phyloP scores from a whole-genome alignment of 75 land plant genomes.

The Pinus taeda region DNA sequence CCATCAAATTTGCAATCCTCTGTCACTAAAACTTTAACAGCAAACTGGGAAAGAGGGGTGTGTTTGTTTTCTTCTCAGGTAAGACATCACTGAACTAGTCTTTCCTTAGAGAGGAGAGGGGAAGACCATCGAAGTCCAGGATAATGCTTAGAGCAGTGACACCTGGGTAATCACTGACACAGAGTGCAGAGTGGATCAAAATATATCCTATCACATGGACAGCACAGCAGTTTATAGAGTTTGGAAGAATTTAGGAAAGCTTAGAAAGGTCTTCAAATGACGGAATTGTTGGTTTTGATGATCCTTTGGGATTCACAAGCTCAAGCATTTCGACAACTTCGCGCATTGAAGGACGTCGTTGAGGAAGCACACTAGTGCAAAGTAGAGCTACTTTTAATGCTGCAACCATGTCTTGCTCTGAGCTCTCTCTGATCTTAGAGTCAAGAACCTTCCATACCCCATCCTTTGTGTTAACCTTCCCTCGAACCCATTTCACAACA shows the following conservation, averaged over 20 bases:
- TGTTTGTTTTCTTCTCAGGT: neutral
- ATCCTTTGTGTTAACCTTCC: slow-evolving; percentile 43
- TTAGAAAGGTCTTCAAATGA: neutral
- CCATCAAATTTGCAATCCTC: neutral
- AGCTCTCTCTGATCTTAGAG: slow-evolving; percentile 26
- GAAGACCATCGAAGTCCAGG: no score
- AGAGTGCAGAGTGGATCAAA: no score
- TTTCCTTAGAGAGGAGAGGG: no score
- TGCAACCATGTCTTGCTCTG: slow-evolving; percentile 42
- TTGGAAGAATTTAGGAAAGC: neutral
- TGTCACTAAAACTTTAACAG: slow-evolving; percentile 5
- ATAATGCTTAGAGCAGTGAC: no score
- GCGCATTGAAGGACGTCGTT: slow-evolving; percentile 53
- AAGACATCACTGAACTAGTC: no score
- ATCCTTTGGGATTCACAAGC: slow-evolving; percentile 9
- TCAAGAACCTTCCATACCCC: slow-evolving; percentile 49
- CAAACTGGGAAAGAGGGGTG: neutral
- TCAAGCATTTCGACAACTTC: slow-evolving; percentile 55
- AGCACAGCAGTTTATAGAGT: no score
- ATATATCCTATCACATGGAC: no score
- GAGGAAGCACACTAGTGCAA: slow-evolving; percentile 64
- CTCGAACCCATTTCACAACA: slow-evolving; percentile 58
- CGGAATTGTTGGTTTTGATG: slow-evolving; percentile 1
- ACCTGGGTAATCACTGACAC: no score
- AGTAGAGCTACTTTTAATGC: slow-evolving; percentile 52